These are phyloP conservation scores for Balakata baccata DNA, from an alignment of 345 rosid genomes.

Conservation along the genomic window DNA sequence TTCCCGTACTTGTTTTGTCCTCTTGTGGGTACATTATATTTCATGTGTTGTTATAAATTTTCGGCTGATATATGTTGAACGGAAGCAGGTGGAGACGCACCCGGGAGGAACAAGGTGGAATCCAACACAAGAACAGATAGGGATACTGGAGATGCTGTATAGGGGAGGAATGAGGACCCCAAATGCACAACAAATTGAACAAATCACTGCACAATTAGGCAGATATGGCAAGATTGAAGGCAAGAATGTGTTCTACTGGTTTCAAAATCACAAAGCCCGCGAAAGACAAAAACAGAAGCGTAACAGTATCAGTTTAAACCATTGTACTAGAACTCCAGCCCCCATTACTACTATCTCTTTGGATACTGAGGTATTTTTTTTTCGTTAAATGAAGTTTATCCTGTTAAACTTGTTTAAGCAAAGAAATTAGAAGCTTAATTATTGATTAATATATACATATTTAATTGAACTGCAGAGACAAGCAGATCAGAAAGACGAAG, in stretches of 20 bases:
- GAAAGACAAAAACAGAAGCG: conserved; percentile 97
- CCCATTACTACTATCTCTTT: conserved; percentile 39
- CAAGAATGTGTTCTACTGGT: conserved; percentile 96
- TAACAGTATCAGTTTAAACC: conserved; percentile 54
- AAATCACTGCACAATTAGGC: conserved; percentile 73
- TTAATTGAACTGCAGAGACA: conserved; percentile 31
- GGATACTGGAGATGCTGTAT: conserved; percentile 86
- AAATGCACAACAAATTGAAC: conserved; percentile 86
- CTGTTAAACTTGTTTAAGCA: background rate
- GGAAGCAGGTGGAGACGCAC: conserved; percentile 72
- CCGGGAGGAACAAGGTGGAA: conserved; percentile 98
- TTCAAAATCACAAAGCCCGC: conserved; percentile 97
- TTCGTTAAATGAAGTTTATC: background rate
- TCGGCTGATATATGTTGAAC: too few relatives aligned
- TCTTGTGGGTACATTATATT: too few relatives aligned
- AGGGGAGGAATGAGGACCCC: conserved; percentile 91
- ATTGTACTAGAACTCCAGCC: conserved; percentile 40
- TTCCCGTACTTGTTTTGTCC: too few relatives aligned
- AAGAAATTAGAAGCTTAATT: too few relatives aligned
- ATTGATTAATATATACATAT: too few relatives aligned
- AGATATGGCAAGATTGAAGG: conserved; percentile 95
- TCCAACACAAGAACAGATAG: conserved; percentile 96
- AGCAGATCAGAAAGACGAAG: conserved; percentile 37
- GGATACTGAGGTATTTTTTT: conserved; percentile 41
- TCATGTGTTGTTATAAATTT: too few relatives aligned